These are phyloP conservation scores for Vitis hybrid DNA, from an alignment of 177 flowering plant species.

Conservation along the genomic window DNA sequence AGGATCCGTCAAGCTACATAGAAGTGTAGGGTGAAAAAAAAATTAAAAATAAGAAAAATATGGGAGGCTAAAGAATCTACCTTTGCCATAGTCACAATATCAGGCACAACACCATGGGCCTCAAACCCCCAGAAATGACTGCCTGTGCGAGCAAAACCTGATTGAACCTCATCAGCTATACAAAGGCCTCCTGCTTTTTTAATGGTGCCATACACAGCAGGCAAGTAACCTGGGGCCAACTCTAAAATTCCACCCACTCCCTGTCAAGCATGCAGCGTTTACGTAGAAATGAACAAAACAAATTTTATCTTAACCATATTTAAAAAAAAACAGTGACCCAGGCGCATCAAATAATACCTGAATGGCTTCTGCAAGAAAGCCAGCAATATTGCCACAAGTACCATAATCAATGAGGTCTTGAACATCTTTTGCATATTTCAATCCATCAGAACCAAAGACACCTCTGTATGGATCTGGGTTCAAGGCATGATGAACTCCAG, in stretches of 20 bases:
- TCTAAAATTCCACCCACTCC: conserved; percentile 94
- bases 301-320: too few species aligned
- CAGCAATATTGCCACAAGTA: conserved; percentile 82
- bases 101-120: conserved; percentile 93
- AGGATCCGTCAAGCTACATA: too few species aligned
- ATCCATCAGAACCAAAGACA: conserved; percentile 82
- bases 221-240: conserved; percentile 89
- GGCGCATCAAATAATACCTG: conserved; percentile 47
- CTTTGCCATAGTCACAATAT: conserved; percentile 99
- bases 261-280: conserved; percentile 27
- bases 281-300: too few species aligned
- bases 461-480: conserved; percentile 98
- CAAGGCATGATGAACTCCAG: conserved; percentile 83
- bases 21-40: neutral
- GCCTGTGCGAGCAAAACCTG: conserved; percentile 92
- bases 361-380: conserved; percentile 82
- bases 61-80: conserved; percentile 21
- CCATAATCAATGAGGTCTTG: conserved; percentile 77
- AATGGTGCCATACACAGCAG: conserved; percentile 62
- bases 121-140: conserved; percentile 97
- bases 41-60: neutral
- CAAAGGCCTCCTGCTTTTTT: conserved; percentile 89
- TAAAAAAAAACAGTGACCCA: too few species aligned
- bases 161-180: conserved; percentile 94
- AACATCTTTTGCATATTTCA: conserved; percentile 83